phyloP scores from a whole-genome alignment of 192 early-diverging fungal genomes.

The Backusella tuberculispora region DNA sequence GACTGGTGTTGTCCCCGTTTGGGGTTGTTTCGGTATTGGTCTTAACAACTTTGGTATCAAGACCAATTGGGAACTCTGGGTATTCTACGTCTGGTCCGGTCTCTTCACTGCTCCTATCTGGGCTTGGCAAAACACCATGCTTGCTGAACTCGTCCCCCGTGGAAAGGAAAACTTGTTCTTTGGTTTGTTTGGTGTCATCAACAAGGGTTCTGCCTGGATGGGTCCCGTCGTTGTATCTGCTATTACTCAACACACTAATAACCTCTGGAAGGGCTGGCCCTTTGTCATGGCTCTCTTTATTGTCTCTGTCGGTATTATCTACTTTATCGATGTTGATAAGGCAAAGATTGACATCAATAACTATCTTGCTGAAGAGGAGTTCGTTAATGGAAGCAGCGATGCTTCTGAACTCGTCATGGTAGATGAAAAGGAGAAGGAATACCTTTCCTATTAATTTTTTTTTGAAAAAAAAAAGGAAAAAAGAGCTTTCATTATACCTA shows the following conservation, averaged over 20 bases:
- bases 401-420: conserved; percentile 5
- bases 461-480: background rate
- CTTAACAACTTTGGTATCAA: conserved; percentile 55
- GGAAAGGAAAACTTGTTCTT: conserved; percentile 76
- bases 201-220: conserved; percentile 76
- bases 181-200: conserved; percentile 68
- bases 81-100: conserved; percentile 61
- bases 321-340: conserved; percentile 56
- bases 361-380: conserved; percentile 27
- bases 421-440: background rate
- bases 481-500: background rate
- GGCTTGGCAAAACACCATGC: conserved; percentile 63
- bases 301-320: conserved; percentile 55
- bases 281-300: conserved; percentile 61
- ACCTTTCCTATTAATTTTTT: background rate
- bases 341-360: conserved; percentile 56
- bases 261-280: conserved; percentile 57
- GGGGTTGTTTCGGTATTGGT: conserved; percentile 66
- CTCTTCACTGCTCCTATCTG: conserved; percentile 64
- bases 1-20: conserved; percentile 63
- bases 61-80: conserved; percentile 60
- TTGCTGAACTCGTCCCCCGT: conserved; percentile 64
- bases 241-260: conserved; percentile 57
- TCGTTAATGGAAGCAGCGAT: background rate
- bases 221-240: conserved; percentile 73